Evolutionary conservation across 2,329 filamentous ascomycete genomes (phyloP), one percentile per base, ranked within the genome.

Genomic region (Hypoxylon sp.): DNA sequence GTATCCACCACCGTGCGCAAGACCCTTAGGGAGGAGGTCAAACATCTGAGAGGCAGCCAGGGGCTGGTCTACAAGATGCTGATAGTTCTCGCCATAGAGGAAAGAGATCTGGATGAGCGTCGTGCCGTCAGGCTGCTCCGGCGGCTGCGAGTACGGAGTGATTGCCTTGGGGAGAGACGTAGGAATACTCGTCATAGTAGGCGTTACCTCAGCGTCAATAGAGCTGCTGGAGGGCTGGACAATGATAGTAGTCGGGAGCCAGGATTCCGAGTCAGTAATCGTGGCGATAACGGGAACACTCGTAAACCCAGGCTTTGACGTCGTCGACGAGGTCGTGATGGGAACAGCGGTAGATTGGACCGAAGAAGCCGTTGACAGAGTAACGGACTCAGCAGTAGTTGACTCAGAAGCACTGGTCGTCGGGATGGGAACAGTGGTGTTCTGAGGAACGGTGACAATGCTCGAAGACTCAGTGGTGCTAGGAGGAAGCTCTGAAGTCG

Each of bases 11-110:
- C 85, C 89, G 63, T 88, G 83, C 2, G 83, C 78, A 46, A 97
- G 81, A 63, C 90, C 91, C 48, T 80, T 67, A 0, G 92, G 92
- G 3, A 97, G 79, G 64, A 85, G 90, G 49, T 84, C 77, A 78
- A 97, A 96, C 69, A 99, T 91, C 75, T 98, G 94, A 33, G 86
- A 86, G 4, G 91, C 89, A 15, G 92, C 90, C 63, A 88, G 81
- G 11, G 86, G 81, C 61, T 89, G 86, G 18, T 79, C 79, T 9
- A 89, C 87, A 23, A 98, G 90, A 71, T 96, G 97, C 7, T 83
- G 78, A 74, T 95, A 99, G 77, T 96, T 94, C 66, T 96, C 82
- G 1, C 85, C 83, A 70, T 87, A 89, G 48, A 85, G 79, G 82
- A 98, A 97, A 27, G 90, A 95, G 62, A 98, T 83, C 72, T 97